Base-by-base conservation (phyloP, 768 basidiomycete genomes). In the Termitomyces sp. region DNA sequence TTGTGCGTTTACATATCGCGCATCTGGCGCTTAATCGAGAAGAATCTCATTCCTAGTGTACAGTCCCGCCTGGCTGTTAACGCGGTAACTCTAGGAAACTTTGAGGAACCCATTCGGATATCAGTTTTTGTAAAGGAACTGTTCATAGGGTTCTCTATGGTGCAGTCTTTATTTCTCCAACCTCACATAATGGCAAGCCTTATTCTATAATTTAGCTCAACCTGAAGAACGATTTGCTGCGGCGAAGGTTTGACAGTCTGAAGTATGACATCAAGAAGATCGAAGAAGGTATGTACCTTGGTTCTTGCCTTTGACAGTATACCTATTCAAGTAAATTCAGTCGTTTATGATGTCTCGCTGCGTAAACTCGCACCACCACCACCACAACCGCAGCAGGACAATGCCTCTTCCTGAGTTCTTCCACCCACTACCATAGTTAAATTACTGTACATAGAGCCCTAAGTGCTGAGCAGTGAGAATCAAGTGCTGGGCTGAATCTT, bases 201-300 rank as follows among this genome's bases (percentile, higher is more conserved):
- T 48, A 42, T 30, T n/a, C 26, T 42, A 37, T 39, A 18, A 61
- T 40, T 22, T 33, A 91, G 91, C 77, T 93, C 14, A 93, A 92
- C 65, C 75, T 93, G 20, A 93, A 93, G 67, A 93, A 93, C 57
- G 91, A 93, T 65, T 67, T 76, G 0, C 73, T 93, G 18, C 84
- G 91, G 4, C 81, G 89, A 58, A 75, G 90, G 53, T 93, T 89
- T 66, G 91, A 93, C 66, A 84, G 88, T 61, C 74, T 93, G 34
- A 93, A 93, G 66, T 93, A 93, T 61, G 91, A 92, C 67, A 82
- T 93, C 60, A 92, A 92, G 70, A 92, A 91, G 65, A 88, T 93
- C 18, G 91, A 93, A 74, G 91, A 93, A 85, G 91, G 91, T 83
- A 56, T 48, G 76, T 63, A 32, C 40, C 39, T 18, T 30, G 26